These are phyloP conservation scores for Emmonsia crescens DNA, from an alignment of 2,329 filamentous ascomycete genomes.

Conservation along the genomic window DNA sequence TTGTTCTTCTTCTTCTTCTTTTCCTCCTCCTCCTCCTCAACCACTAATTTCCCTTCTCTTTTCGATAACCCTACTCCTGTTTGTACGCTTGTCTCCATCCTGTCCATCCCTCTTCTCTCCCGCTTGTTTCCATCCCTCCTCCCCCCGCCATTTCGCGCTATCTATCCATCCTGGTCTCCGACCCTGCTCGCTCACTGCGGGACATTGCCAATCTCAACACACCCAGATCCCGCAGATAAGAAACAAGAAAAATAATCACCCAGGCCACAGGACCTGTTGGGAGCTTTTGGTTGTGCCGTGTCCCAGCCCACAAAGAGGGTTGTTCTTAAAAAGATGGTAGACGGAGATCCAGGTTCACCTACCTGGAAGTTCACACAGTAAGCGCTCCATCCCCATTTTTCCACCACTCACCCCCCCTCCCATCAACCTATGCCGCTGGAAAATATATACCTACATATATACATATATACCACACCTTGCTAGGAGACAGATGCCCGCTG, in stretches of 20 bases:
- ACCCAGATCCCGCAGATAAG: slow-evolving; percentile 2
- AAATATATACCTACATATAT: neutral
- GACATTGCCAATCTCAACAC: neutral
- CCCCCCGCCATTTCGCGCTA: slow-evolving; percentile 5
- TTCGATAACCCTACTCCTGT: neutral
- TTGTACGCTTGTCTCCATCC: slow-evolving; percentile 11
- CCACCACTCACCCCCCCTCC: too few species aligned
- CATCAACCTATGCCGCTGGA: neutral
- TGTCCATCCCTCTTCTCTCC: slow-evolving; percentile 7
- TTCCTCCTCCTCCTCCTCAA: slow-evolving; percentile 7
- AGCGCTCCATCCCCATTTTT: slow-evolving; percentile 31
- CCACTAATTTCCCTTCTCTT: slow-evolving; percentile 14
- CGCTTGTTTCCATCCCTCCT: slow-evolving; percentile 6
- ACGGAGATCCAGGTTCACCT: slow-evolving; percentile 84
- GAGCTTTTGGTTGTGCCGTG: slow-evolving; percentile 13
- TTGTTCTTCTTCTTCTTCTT: neutral
- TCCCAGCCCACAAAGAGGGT: slow-evolving; percentile 22
- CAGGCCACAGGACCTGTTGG: slow-evolving; percentile 8
- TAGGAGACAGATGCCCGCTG: neutral
- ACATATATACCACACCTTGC: neutral
- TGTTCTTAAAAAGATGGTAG: slow-evolving; percentile 70
- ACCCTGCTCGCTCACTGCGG: neutral
- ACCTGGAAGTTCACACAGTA: slow-evolving; percentile 99
- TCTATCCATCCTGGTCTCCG: slow-evolving; percentile 2
- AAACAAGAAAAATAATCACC: slow-evolving; percentile 2